These are phyloP conservation scores for Lathyrus oleraceus DNA, from an alignment of 306 rosid species.

Conservation along the genomic window DNA sequence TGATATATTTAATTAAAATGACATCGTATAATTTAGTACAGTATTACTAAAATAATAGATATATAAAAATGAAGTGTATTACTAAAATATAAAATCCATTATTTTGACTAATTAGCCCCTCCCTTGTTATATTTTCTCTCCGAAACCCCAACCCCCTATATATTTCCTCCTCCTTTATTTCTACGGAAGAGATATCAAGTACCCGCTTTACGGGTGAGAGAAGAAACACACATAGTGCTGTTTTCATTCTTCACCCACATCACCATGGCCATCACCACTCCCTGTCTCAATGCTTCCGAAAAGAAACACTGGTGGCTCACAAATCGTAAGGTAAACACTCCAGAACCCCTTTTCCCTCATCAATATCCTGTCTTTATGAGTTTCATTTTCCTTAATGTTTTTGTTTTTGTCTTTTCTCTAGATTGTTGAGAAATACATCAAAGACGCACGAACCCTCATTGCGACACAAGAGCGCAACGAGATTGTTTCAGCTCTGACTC, in stretches of 20 bases:
- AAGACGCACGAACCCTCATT: constrained; percentile 72
- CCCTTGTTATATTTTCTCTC: not conserved
- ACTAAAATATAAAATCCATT: constrained; percentile 35
- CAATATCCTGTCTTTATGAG: too few relatives aligned
- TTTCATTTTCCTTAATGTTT: not conserved
- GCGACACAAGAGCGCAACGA: constrained; percentile 70
- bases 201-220: constrained; percentile 29
- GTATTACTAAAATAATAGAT: too few relatives aligned
- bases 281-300: constrained; percentile 48
- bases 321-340: constrained; percentile 66
- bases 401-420: not conserved
- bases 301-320: constrained; percentile 97
- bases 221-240: not conserved
- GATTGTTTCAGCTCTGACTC: constrained; percentile 62
- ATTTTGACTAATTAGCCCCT: constrained; percentile 10
- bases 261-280: constrained; percentile 55
- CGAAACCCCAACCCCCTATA: constrained; percentile 5
- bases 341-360: not conserved
- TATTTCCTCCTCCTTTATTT: constrained; percentile 21
- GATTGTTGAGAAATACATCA: constrained; percentile 83
- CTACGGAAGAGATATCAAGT: constrained; percentile 27
- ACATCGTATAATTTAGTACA: too few relatives aligned
- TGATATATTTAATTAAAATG: too few relatives aligned
- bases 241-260: constrained; percentile 4
- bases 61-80: too few relatives aligned